Base-by-base conservation (phyloP, 352 stramenopile species). In the Pythium coloratum region DNA sequence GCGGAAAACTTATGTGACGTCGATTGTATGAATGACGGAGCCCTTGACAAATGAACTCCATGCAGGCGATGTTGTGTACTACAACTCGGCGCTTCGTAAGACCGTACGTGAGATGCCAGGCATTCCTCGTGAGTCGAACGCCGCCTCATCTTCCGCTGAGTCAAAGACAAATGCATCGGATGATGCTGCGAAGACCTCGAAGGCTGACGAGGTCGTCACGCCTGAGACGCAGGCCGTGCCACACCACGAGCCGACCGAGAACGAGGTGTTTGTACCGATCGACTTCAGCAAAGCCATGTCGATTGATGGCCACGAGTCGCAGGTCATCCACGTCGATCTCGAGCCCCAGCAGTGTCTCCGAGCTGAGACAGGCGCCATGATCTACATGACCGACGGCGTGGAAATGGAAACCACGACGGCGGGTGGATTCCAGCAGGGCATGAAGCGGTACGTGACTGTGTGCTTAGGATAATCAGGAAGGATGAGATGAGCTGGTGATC, bases 321-420 rank as follows among this genome's bases (percentile, higher is more conserved):
- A 97, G 83, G 77, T 94, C 26, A 82, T 95, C 51, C 79, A 89
- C 58, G 80, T 94, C 47, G 82, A 95, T 42, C 76, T 99, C 6
- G 76, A 94, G 72, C 88, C 88, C 26, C 87, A 96, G 40, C 91
- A 99, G 76, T 91, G 94, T 30, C 72, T 99, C 36, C 82, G 95
- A 34, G 93, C 94, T 6, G 94, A 99, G 72, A 96, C 82, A 14
- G 94, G 94, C 7, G 89, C 94, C 16, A 97, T 99, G 88, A 90
- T 98, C 51, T 99, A 98, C 78, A 98, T 98, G 94, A 98, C 92
- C 7, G 81, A 98, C 36, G 90, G 90, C 32, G 83, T 98, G 7
- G 77, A 91, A 33, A 97, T 98, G 86, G 82, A 97, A 50, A 97
- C 90, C 34, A 94, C 81, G 0, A 97, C 89, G 8, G 92, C 90